Base-by-base conservation (phyloP, 176 grass and related monocot genomes). In the Zizania latifolia region DNA sequence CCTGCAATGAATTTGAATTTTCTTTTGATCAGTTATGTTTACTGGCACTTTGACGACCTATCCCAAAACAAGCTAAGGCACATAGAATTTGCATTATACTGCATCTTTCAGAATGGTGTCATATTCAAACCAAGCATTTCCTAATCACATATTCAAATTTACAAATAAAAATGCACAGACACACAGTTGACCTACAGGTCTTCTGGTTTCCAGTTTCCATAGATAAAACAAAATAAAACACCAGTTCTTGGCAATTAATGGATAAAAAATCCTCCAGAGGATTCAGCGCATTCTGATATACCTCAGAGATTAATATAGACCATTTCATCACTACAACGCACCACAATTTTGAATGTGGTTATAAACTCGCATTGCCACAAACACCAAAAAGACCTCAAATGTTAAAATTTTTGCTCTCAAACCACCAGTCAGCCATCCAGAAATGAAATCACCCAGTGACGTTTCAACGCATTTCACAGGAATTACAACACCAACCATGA, bases 1-100 rank as follows among this genome's bases (percentile, higher is more conserved):
- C 95, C 91, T 98, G 88, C 7, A 86, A 82, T 36, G 16, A 70
- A 78, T 84, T 71, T 59, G 63, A 55, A 62, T 74, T 27, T 28
- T 32, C 65, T 81, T 67, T 58, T n/a, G n/a, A 37, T 82, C 50
- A 92, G 70, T 39, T 85, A 59, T 80, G 30, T 66, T 36, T 58
- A 11, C 38, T 55, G 38, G 41, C 44, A 80, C 22, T 55, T 40
- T 73, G 44, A 37, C 39, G 19, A 51, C 46, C 19, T 51, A 21
- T 51, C 46, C 1, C 0, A 4, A 51, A 19, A 21, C 21, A 27
- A 53, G 13, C 13, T n/a, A 57, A 29, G 14, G 59, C 13, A 48
- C 14, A 66, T 6, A 64, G 43, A 29, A 30, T 43, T 5, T 19
- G 28, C 69, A 60, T 19, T 59, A 61, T 40, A 48, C n/a, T 62